Percentiles rank a stretch among this genome's conserved stretches.
These are phyloP conservation scores for Hebeloma cylindrosporum DNA, from an alignment of 768 basidiomycete species.

Conservation along the genomic window DNA sequence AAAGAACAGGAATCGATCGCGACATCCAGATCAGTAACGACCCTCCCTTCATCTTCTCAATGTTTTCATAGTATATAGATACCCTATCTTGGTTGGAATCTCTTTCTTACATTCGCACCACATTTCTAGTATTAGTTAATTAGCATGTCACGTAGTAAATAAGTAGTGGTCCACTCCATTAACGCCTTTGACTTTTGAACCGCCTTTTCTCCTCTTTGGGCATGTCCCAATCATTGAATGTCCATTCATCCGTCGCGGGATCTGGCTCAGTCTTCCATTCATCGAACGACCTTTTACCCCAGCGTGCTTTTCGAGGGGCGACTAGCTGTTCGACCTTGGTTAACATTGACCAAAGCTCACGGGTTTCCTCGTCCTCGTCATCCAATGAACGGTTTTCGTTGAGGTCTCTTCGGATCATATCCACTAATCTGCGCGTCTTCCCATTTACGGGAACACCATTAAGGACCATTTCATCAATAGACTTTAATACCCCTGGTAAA, in stretches of 20 bases:
- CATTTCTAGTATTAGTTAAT: not conserved
- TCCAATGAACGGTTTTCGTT: slow-evolving; percentile 56
- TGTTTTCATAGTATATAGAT: too few species aligned
- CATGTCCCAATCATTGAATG: slow-evolving; percentile 39
- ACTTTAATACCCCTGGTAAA: slow-evolving; percentile 67
- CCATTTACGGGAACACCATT: slow-evolving; percentile 72
- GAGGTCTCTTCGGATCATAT: slow-evolving; percentile 62
- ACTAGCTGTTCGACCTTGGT: slow-evolving; percentile 48
- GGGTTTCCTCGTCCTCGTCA: slow-evolving; percentile 39
- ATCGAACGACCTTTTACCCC: slow-evolving; percentile 30
- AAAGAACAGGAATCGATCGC: slow-evolving; percentile 55
- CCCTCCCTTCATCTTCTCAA: not conserved
- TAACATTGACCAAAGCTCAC: slow-evolving; percentile 52
- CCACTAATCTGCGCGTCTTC: slow-evolving; percentile 60
- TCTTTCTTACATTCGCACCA: not conserved
- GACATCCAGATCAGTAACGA: slow-evolving; percentile 37
- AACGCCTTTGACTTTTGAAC: not conserved
- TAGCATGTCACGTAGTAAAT: not conserved
- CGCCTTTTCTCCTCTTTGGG: not conserved
- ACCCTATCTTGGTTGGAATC: slow-evolving; percentile 7
- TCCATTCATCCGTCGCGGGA: slow-evolving; percentile 40
- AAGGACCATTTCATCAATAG: slow-evolving; percentile 77
- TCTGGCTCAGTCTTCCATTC: slow-evolving; percentile 47
- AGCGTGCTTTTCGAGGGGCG: slow-evolving; percentile 9
- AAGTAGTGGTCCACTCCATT: not conserved